phyloP scores from a whole-genome alignment of 441 rosid species.

The Raphanus hybrid region DNA sequence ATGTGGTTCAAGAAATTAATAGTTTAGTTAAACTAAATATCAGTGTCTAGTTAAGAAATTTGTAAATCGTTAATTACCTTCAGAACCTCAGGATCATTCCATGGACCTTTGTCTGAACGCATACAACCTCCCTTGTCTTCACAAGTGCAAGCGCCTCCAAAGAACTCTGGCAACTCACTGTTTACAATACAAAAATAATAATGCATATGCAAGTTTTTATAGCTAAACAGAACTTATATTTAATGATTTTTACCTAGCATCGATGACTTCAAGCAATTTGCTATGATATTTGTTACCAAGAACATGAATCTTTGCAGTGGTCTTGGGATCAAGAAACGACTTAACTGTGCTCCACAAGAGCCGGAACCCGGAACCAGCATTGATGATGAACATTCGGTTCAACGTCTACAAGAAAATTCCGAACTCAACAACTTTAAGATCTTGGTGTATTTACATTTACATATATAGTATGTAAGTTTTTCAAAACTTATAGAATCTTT shows the following conservation, averaged over 20 bases:
- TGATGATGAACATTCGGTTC: conserved; percentile 7
- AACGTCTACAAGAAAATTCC: conserved; percentile 5
- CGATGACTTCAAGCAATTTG: conserved; percentile 8
- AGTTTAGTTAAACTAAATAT: not conserved
- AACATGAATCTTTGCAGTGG: conserved; percentile 5
- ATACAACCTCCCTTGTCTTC: conserved; percentile 88
- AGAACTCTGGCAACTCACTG: conserved; percentile 94
- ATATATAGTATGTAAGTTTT: not conserved
- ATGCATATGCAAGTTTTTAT: conserved; percentile 5
- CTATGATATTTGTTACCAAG: conserved; percentile 9
- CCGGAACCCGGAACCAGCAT: conserved; percentile 10
- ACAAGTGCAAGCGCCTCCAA: conserved; percentile 95
- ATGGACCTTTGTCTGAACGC: conserved; percentile 96
- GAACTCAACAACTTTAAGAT: conserved; percentile 14
- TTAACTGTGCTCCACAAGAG: conserved; percentile 11
- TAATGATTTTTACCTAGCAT: not conserved
- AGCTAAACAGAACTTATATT: not conserved
- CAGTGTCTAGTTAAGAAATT: not conserved
- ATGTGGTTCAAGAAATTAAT: conserved; percentile 15
- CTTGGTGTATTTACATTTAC: not conserved
- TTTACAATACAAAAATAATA: conserved; percentile 6
- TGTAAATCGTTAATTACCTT: conserved; percentile 52
- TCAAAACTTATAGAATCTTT: not conserved
- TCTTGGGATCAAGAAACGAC: conserved; percentile 7
- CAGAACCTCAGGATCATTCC: conserved; percentile 79